phyloP scores from a whole-genome alignment of 768 basidiomycete species.

The Collybia nuda region DNA sequence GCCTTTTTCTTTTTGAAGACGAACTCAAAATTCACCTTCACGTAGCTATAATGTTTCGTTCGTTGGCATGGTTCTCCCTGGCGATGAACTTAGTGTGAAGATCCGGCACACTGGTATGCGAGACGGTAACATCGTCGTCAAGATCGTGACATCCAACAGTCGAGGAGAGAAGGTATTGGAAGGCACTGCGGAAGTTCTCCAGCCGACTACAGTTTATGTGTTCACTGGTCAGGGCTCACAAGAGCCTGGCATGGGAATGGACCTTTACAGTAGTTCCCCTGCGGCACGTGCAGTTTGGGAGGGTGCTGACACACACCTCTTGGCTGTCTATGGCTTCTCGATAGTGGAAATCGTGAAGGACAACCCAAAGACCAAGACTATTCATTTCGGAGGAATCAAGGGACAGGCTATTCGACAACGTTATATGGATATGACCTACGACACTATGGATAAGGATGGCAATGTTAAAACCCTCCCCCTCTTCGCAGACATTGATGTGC shows the following conservation, averaged over 20 bases:
- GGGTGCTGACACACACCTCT: slow-evolving; percentile 88
- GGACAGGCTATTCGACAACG: slow-evolving; percentile 97
- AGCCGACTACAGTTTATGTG: slow-evolving; percentile 91
- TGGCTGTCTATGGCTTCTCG: slow-evolving; percentile 96
- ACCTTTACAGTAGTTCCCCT: slow-evolving; percentile 88
- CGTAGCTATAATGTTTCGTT: slow-evolving; percentile 89
- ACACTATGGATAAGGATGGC: slow-evolving; percentile 95
- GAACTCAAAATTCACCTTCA: slow-evolving; percentile 5
- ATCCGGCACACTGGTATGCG: slow-evolving; percentile 91
- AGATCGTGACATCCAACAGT: slow-evolving; percentile 81
- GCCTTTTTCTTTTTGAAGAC: slow-evolving; percentile 28
- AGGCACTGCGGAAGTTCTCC: slow-evolving; percentile 91
- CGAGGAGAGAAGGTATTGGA: slow-evolving; percentile 89
- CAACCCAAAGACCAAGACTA: slow-evolving; percentile 96
- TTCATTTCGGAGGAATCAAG: slow-evolving; percentile 99
- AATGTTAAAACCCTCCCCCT: slow-evolving; percentile 94
- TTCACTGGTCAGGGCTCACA: slow-evolving; percentile 99
- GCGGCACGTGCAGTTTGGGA: slow-evolving; percentile 98
- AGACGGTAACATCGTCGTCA: slow-evolving; percentile 90
- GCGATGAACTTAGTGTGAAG: slow-evolving; percentile 82
- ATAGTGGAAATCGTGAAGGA: slow-evolving; percentile 99
- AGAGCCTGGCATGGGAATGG: slow-evolving; percentile 99
- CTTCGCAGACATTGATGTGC: slow-evolving; percentile 92
- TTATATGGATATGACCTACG: slow-evolving; percentile 99
- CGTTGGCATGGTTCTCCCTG: slow-evolving; percentile 95